Base-by-base conservation (phyloP, 1,284 basidiomycete genomes). In the Exobasidium cylindrosporum region DNA sequence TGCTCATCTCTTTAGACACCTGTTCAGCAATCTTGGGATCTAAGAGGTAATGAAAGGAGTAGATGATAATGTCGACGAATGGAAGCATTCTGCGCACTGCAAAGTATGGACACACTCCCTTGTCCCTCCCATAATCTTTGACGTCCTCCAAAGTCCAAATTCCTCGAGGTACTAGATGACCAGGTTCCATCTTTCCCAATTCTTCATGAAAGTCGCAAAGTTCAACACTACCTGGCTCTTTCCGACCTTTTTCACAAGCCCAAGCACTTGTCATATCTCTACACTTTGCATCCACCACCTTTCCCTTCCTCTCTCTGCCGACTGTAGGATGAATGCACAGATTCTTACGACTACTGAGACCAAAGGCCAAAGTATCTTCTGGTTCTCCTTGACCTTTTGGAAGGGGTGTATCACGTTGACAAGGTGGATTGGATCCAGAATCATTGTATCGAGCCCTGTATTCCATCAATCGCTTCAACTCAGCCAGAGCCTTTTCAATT, bases 21-120 rank as follows among this genome's bases (percentile, higher is more conserved):
- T 97, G 94, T 74, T 98, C 95, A 0, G 96, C 96, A 45, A 99
- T 93, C 82, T 99, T 99, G 0, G 96, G 96, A 82, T 99, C 96
- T 49, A 99, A 86, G 26, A 99, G 85, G 80, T 99, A 99, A 81
- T 98, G 96, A 82, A 98, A 99, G 32, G 95, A 97, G 81, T 97
- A 99, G 81, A 99, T 97, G 81, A 99, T 87, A 67, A 98, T 85
- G 80, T 97, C 91, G 60, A 92, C 90, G 78, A 94, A 96, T 0
- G 92, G 89, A 85, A 99, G 89, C 95, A 97, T 98, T 75, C 96
- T 83, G 69, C 96, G 88, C 28, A 98, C 90, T 10, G 91, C 88
- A 79, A 98, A 99, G 81, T 99, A 99, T 0, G 96, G 96, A 77
- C 96, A 99, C 58, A 90, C 86, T 2, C 87, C 87, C 65, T 91